Evolutionary conservation across 2,329 filamentous ascomycete species (phyloP).

Genomic region (Apiospora sp.): DNA sequence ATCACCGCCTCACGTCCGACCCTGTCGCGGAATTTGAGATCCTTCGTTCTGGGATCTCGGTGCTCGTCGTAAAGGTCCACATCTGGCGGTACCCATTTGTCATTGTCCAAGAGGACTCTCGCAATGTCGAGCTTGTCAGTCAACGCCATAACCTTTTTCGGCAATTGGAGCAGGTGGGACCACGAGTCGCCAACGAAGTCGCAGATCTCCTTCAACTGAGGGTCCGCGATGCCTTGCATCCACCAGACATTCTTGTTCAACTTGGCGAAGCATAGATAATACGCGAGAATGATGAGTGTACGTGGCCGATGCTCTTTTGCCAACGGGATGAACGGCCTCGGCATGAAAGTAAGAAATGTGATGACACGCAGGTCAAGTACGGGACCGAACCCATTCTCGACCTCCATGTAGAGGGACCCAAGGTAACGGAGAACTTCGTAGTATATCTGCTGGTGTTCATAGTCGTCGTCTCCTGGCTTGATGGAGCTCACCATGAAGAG

Average conservation of each 20-base stretch:
- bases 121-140: constrained; percentile 47
- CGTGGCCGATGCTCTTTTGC: constrained; percentile 51
- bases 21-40: constrained; percentile 31
- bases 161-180: constrained; percentile 51
- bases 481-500: constrained; percentile 59
- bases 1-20: constrained; percentile 25
- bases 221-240: constrained; percentile 54
- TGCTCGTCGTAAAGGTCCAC: constrained; percentile 35
- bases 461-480: constrained; percentile 51
- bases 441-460: constrained; percentile 49
- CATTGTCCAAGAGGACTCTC: constrained; percentile 53
- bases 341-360: constrained; percentile 61
- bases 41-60: constrained; percentile 34
- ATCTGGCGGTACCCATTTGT: constrained; percentile 48
- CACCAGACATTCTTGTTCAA: constrained; percentile 56
- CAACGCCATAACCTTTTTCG: constrained; percentile 47
- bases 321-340: constrained; percentile 53
- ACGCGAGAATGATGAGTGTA: constrained; percentile 59
- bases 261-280: constrained; percentile 61
- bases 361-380: constrained; percentile 58
- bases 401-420: constrained; percentile 59
- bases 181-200: constrained; percentile 48
- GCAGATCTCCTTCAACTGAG: constrained; percentile 54
- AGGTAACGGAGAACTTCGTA: constrained; percentile 57
- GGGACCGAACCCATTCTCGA: constrained; percentile 53